These are phyloP conservation scores for Leucoagaricus sp. DNA, from an alignment of 1,284 basidiomycete species.

Conservation along the genomic window DNA sequence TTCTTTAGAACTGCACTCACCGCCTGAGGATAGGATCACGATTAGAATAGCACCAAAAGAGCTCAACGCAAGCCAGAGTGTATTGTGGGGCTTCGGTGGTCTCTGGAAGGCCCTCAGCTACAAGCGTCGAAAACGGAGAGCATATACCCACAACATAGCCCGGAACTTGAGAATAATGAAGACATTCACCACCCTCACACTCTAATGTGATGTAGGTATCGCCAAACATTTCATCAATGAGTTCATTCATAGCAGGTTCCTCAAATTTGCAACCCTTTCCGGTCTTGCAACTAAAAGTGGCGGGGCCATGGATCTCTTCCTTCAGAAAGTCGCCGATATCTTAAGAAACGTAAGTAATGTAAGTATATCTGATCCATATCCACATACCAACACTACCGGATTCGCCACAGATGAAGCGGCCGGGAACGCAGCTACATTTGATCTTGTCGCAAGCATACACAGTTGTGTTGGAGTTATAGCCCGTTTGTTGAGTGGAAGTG, in stretches of 20 bases:
- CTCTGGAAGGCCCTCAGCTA: conserved; percentile 39
- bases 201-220: conserved; percentile 87
- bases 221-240: conserved; percentile 93
- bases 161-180: conserved; percentile 93
- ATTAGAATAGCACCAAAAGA: conserved; percentile 76
- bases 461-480: conserved; percentile 74
- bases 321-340: conserved; percentile 94
- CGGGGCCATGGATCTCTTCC: conserved; percentile 91
- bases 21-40: conserved; percentile 57
- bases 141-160: conserved; percentile 76
- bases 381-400: conserved; percentile 88
- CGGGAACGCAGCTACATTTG: conserved; percentile 90
- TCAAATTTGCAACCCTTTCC: conserved; percentile 84
- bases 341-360: conserved; percentile 29
- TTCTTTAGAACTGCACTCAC: conserved; percentile 30
- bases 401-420: conserved; percentile 93
- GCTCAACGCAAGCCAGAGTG: conserved; percentile 81
- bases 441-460: conserved; percentile 82
- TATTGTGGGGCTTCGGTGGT: conserved; percentile 81
- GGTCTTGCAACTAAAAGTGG: conserved; percentile 81
- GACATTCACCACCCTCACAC: conserved; percentile 90
- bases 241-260: conserved; percentile 94
- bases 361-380: neutral
- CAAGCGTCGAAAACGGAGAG: neutral
- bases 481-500: conserved; percentile 46